These are phyloP conservation scores for Solanum sejunctum DNA, from an alignment of 257 asterid species.

Conservation along the genomic window DNA sequence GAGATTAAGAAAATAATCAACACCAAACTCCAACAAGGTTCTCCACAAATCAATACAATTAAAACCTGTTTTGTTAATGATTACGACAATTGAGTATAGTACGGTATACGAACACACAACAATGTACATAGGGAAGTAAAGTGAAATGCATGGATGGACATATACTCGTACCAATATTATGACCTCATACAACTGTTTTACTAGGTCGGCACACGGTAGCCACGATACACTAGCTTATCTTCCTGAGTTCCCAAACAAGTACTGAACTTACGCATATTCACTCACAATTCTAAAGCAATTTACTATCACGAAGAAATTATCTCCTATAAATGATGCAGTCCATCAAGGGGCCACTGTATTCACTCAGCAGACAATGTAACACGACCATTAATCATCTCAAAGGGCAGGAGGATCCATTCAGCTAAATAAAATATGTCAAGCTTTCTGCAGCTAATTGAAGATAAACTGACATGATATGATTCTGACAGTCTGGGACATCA, in stretches of 20 bases:
- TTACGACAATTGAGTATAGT: neutral
- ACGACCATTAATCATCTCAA: neutral
- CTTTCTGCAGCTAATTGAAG: neutral
- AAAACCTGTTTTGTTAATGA: neutral
- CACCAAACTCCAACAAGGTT: neutral
- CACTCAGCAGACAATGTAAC: neutral
- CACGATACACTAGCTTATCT: neutral
- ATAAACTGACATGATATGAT: neutral
- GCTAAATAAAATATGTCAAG: neutral
- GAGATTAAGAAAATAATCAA: neutral
- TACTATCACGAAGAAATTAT: neutral
- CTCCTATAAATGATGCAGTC: neutral
- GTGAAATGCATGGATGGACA: neutral
- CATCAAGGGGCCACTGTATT: neutral
- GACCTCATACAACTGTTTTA: neutral
- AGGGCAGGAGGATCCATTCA: neutral
- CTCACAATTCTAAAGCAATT: neutral
- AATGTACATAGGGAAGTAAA: neutral
- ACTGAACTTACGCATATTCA: neutral
- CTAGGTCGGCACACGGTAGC: neutral
- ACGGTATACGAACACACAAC: neutral
- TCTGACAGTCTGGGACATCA: neutral
- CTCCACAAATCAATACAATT: neutral
- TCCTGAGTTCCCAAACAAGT: neutral
- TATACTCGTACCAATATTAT: neutral